Conservation (phyloP, 805 yeast species). For the Candida koratica region DNA sequence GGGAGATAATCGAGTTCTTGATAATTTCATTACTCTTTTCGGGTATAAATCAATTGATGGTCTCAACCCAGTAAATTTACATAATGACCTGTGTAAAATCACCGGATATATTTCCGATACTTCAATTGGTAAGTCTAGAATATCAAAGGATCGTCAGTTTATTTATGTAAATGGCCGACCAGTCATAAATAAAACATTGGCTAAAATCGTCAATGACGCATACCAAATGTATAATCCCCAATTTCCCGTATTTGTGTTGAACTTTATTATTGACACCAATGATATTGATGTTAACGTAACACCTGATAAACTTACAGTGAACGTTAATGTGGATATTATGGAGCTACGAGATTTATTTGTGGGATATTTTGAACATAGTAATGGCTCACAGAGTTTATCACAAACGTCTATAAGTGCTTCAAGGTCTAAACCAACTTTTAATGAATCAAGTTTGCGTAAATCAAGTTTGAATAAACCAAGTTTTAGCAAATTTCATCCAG, state of each 20-base stretch:
- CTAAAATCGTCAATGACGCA: constrained; percentile 63
- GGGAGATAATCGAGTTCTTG: constrained; percentile 38
- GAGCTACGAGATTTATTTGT: constrained; percentile 50
- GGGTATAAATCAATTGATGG: constrained; percentile 66
- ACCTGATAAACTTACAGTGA: constrained; percentile 73
- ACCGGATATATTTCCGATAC: constrained; percentile 70
- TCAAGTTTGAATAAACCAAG: not conserved
- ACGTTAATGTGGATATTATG: constrained; percentile 47
- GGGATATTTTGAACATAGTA: constrained; percentile 41
- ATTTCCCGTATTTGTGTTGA: constrained; percentile 62
- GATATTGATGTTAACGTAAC: constrained; percentile 82
- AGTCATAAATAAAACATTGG: constrained; percentile 49
- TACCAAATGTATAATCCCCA: constrained; percentile 74
- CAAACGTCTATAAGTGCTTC: constrained; percentile 1
- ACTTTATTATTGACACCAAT: constrained; percentile 50
- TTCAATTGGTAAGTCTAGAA: constrained; percentile 68
- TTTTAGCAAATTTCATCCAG: constrained; percentile 3
- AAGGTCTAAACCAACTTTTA: not conserved
- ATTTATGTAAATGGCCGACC: constrained; percentile 77
- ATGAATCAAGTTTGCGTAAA: not conserved
- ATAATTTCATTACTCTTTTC: constrained; percentile 62
- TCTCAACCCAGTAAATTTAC: constrained; percentile 46
- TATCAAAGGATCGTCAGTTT: constrained; percentile 70
- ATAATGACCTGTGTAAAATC: constrained; percentile 31
- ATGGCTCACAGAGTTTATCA: constrained; percentile 9